Conservation (phyloP, 2,329 filamentous ascomycete species). For the Nothomitra cinnamomea region DNA sequence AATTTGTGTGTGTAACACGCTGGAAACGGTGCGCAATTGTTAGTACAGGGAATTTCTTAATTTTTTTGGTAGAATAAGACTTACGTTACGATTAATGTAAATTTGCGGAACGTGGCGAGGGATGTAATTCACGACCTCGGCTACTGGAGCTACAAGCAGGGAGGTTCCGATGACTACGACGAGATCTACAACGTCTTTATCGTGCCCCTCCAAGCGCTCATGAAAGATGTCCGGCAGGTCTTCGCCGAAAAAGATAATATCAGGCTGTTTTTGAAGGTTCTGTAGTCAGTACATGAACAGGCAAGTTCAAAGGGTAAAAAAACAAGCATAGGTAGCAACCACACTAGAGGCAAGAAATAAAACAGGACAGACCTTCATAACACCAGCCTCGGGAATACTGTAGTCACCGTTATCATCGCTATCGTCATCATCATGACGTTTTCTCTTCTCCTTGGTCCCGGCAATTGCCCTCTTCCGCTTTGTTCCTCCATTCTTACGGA, state of each 20-base stretch:
- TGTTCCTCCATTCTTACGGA: slow-evolving; percentile 25
- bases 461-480: slow-evolving; percentile 34
- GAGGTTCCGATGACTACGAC: slow-evolving; percentile 93
- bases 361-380: slow-evolving; percentile 48
- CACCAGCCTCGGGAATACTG: slow-evolving; percentile 49
- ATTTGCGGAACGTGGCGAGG: slow-evolving; percentile 73
- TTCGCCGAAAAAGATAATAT: slow-evolving; percentile 97
- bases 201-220: slow-evolving; percentile 60
- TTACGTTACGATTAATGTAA: slow-evolving; percentile 64
- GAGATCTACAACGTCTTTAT: slow-evolving; percentile 66
- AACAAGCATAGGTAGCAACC: slow-evolving; percentile 8
- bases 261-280: slow-evolving; percentile 37
- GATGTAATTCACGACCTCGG: slow-evolving; percentile 70
- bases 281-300: neutral
- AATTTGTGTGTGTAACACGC: slow-evolving; percentile 76
- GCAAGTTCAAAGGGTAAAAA: neutral
- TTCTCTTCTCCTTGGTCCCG: slow-evolving; percentile 32
- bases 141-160: slow-evolving; percentile 88
- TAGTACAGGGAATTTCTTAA: neutral
- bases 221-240: slow-evolving; percentile 72
- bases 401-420: slow-evolving; percentile 42
- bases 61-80: slow-evolving; percentile 13
- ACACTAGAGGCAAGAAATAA: neutral
- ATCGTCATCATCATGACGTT: slow-evolving; percentile 34
- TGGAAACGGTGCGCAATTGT: slow-evolving; percentile 16